These are phyloP conservation scores for Cyberlindnera lachancei DNA, from an alignment of 805 yeast species.

Conservation along the genomic window DNA sequence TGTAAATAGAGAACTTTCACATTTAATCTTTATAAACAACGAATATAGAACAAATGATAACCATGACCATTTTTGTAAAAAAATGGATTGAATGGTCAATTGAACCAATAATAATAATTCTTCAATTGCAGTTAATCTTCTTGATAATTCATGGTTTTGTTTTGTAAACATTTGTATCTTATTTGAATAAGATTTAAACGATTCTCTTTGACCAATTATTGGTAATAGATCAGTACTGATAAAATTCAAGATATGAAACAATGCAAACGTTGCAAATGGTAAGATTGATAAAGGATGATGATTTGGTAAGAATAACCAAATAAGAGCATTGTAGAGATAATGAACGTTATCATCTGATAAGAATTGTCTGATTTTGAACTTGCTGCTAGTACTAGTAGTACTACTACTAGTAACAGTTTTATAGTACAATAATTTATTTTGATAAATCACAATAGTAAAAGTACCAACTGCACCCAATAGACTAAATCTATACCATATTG, in stretches of 20 bases:
- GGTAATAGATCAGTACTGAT: slow-evolving; percentile 62
- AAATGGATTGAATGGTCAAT: slow-evolving; percentile 43
- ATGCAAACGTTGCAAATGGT: slow-evolving; percentile 72
- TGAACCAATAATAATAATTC: slow-evolving; percentile 40
- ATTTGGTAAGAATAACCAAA: slow-evolving; percentile 51
- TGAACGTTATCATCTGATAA: slow-evolving; percentile 64
- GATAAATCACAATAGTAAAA: slow-evolving; percentile 69
- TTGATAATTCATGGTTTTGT: slow-evolving; percentile 49
- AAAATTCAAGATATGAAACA: slow-evolving; percentile 77
- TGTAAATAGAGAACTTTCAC: slow-evolving; percentile 67
- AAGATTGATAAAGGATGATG: slow-evolving; percentile 49
- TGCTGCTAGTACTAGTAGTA: too few relatives aligned
- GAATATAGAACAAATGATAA: slow-evolving; percentile 45
- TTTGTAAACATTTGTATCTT: slow-evolving; percentile 38
- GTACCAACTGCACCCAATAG: slow-evolving; percentile 62
- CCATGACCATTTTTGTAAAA: slow-evolving; percentile 61
- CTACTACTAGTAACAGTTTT: slow-evolving; percentile 20
- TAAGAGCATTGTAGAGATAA: slow-evolving; percentile 52
- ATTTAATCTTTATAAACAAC: slow-evolving; percentile 68
- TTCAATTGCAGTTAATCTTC: slow-evolving; percentile 51
- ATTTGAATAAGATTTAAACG: slow-evolving; percentile 17
- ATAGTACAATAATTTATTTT: slow-evolving; percentile 31
- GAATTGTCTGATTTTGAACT: slow-evolving; percentile 25
- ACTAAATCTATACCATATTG: slow-evolving; percentile 48
- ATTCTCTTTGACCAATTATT: slow-evolving; percentile 28